Conservation (phyloP, 73 alveolate genomes). For the Paramecium octaurelia region DNA sequence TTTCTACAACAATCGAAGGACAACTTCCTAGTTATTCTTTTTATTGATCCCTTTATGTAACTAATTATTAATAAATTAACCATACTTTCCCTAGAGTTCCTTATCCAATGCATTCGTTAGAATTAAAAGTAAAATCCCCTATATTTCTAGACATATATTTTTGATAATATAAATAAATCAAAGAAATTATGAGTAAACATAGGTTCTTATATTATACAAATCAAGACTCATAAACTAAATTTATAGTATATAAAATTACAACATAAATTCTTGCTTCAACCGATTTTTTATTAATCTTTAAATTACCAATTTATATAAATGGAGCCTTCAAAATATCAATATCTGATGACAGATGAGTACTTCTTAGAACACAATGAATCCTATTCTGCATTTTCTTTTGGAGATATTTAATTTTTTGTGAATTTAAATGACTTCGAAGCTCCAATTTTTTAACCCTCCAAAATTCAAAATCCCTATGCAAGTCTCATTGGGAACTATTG, state of each 20-base stretch:
- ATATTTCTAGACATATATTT: neutral
- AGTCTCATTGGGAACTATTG: slow-evolving; percentile 4
- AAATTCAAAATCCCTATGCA: neutral
- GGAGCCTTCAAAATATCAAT: neutral
- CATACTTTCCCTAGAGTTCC: neutral
- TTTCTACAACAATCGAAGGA: neutral
- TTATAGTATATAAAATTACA: neutral
- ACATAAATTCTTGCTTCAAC: neutral
- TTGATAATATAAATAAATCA: neutral
- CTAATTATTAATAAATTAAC: neutral
- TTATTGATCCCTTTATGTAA: neutral
- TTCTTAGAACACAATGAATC: neutral
- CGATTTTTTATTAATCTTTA: neutral
- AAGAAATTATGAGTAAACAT: neutral
- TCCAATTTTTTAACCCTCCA: neutral
- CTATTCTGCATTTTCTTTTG: neutral
- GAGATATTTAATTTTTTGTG: neutral
- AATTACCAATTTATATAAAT: neutral
- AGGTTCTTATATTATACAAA: neutral
- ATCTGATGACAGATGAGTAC: neutral
- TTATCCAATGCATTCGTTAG: neutral
- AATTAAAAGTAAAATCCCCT: neutral
- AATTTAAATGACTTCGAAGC: neutral
- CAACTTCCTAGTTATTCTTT: neutral
- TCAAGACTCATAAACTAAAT: neutral